Base-by-base conservation (phyloP, 2,329 filamentous ascomycete species). In the Cladosporium sp. region DNA sequence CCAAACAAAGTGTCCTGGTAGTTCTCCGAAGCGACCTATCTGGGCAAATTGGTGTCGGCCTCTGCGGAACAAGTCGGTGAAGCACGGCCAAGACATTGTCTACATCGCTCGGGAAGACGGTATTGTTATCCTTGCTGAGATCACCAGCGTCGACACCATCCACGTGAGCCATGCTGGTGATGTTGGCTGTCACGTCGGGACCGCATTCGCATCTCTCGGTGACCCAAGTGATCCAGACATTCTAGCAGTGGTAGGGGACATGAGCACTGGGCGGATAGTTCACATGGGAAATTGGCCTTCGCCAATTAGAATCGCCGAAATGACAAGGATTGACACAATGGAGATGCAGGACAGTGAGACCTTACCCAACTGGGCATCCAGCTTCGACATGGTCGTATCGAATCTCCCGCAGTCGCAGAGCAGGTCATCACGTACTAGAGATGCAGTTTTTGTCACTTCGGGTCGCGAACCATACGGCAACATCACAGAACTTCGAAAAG, bases 91-190 rank as follows among this genome's bases (percentile, higher is more conserved):
- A 40, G 95, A 98, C 73, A 88, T 89, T 67, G 88, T 98, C 58
- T 97, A 95, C 73, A 81, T 99, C 18, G 91, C 90, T 12, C 88
- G 93, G 64, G 94, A 98, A 78, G 94, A 98, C 74, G 95, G 95
- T 3, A 81, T 89, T 58, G 84, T 97, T 11, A 85, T 89, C 63
- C 91, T 90, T 69, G 78, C 94, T 5, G 88, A 92, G 69, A 87
- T 92, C 66, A 85, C 86, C 52, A 83, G 83, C 35, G 76, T 81
- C 58, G 77, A 78, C 72, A 69, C 76, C 89, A 62, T 49, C 81
- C 84, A 63, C 83, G 84, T 55, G 82, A 72, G 66, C 44, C 62
- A 85, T 63, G 83, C 91, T 65, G 90, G 90, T 8, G 83, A 84
- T 60, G 87, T 91, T 69, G 83, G 86, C 62, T 90, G 90, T 72